A percentile compares a stretch with the other conserved stretches of the same genome.
Evolutionary conservation across 768 basidiomycete species (phyloP).

Genomic region (Symmetrospora coprosmae): DNA sequence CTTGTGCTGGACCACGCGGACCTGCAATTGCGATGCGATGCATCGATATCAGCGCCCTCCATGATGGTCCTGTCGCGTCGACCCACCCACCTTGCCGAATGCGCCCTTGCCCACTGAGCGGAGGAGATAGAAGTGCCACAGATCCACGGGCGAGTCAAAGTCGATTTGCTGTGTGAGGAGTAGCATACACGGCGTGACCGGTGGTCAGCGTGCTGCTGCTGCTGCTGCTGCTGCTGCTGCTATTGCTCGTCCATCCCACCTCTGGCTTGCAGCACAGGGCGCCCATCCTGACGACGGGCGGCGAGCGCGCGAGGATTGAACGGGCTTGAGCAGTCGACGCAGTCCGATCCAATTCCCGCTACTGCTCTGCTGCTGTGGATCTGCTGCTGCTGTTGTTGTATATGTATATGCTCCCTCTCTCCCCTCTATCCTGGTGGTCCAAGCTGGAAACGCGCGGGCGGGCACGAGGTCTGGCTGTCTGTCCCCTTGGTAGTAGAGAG

Average conservation of each 20-base stretch:
- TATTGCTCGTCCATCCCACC: no score
- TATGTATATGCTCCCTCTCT: no score
- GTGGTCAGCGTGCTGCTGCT: neutral
- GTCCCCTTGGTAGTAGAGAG: no score
- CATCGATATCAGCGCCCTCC: no score
- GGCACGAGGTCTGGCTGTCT: no score
- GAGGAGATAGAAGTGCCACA: slow-evolving; percentile 93
- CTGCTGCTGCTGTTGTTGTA: no score
- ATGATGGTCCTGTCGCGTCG: no score
- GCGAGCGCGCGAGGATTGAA: neutral
- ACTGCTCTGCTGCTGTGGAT: no score
- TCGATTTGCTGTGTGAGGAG: slow-evolving; percentile 51
- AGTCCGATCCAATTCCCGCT: no score
- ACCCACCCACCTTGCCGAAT: slow-evolving; percentile 83
- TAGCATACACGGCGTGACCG: neutral
- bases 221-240: neutral
- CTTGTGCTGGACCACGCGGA: slow-evolving; percentile 93
- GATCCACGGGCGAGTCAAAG: slow-evolving; percentile 70
- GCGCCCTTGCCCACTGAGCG: slow-evolving; percentile 92
- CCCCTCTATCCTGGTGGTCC: no score
- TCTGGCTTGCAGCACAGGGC: slow-evolving; percentile 42
- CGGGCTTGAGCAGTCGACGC: no score
- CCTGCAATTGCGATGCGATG: slow-evolving; percentile 46
- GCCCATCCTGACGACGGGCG: slow-evolving; percentile 35
- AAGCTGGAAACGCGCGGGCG: no score